A percentile compares a stretch with the other conserved stretches of the same genome.
phyloP scores from a whole-genome alignment of 1,284 basidiomycete genomes.

The Tilletia walkeri region DNA sequence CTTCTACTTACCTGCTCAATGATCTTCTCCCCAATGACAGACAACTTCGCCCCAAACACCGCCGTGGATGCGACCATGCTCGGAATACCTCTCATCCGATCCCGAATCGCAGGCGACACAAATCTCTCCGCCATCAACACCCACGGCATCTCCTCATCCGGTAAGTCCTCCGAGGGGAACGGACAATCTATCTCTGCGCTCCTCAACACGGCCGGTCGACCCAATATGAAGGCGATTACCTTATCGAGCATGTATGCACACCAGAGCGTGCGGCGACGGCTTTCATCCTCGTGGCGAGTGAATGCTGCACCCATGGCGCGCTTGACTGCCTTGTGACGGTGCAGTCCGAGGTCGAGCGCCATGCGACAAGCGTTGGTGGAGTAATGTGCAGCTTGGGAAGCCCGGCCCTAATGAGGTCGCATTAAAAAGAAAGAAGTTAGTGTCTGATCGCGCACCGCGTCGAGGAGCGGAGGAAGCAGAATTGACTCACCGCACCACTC shows the following conservation, averaged over 20 bases:
- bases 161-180: constrained; percentile 33
- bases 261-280: constrained; percentile 37
- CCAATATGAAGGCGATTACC: constrained; percentile 34
- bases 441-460: background rate
- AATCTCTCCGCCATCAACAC: constrained; percentile 28
- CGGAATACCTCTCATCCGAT: background rate
- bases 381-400: constrained; percentile 36
- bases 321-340: constrained; percentile 27
- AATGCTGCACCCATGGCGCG: constrained; percentile 31
- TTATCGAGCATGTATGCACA: constrained; percentile 42
- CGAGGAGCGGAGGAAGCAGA: background rate
- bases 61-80: constrained; percentile 24
- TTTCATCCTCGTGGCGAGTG: constrained; percentile 37
- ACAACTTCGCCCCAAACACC: constrained; percentile 31
- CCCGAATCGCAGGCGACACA: constrained; percentile 2
- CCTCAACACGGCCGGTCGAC: constrained; percentile 37
- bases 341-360: constrained; percentile 41
- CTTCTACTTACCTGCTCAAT: constrained; percentile 22
- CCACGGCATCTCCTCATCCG: constrained; percentile 38
- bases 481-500: constrained; percentile 24
- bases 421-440: background rate
- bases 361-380: constrained; percentile 36
- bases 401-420: constrained; percentile 24
- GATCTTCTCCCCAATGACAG: constrained; percentile 33
- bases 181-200: constrained; percentile 45